phyloP scores from a whole-genome alignment of 1,139 yeast species.

The Meyerozyma smithsonii region DNA sequence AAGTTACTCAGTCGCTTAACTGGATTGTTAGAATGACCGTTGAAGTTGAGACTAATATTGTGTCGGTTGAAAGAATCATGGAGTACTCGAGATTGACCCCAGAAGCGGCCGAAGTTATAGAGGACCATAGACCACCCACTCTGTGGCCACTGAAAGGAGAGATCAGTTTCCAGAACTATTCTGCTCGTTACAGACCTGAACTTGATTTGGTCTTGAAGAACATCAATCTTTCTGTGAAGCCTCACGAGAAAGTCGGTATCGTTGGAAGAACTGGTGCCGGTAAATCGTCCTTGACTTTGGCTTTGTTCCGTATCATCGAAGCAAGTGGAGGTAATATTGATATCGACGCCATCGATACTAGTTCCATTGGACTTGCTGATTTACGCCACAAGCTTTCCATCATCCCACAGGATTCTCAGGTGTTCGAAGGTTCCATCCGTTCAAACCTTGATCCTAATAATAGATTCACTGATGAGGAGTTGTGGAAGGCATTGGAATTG shows the following conservation, averaged over 20 bases:
- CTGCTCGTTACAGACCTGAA: conserved; percentile 82
- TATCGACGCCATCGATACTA: conserved; percentile 70
- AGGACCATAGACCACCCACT: conserved; percentile 55
- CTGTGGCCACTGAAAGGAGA: conserved; percentile 80
- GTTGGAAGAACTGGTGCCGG: conserved; percentile 98
- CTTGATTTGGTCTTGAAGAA: conserved; percentile 75
- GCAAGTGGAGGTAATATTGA: conserved; percentile 65
- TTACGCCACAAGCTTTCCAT: conserved; percentile 81
- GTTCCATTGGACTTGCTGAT: conserved; percentile 72
- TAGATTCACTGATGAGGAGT: conserved; percentile 62
- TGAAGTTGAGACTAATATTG: conserved; percentile 95
- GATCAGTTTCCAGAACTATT: conserved; percentile 67
- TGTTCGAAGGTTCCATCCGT: conserved; percentile 86
- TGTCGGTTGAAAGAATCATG: conserved; percentile 89
- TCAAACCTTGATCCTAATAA: conserved; percentile 86
- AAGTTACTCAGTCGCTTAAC: conserved; percentile 86
- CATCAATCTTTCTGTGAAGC: conserved; percentile 61
- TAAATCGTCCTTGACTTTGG: conserved; percentile 84
- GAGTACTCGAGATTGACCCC: conserved; percentile 73
- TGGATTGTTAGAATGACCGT: conserved; percentile 99
- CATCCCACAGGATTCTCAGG: conserved; percentile 97
- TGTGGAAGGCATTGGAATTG: conserved; percentile 82
- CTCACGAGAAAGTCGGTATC: conserved; percentile 87
- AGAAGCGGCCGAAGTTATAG: conserved; percentile 80
- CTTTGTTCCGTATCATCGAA: conserved; percentile 87